Percentiles rank a stretch among this genome's conserved stretches.
These are phyloP conservation scores for Keqinozyma sinolaborantium DNA, from an alignment of 1,139 yeast species.

Conservation along the genomic window DNA sequence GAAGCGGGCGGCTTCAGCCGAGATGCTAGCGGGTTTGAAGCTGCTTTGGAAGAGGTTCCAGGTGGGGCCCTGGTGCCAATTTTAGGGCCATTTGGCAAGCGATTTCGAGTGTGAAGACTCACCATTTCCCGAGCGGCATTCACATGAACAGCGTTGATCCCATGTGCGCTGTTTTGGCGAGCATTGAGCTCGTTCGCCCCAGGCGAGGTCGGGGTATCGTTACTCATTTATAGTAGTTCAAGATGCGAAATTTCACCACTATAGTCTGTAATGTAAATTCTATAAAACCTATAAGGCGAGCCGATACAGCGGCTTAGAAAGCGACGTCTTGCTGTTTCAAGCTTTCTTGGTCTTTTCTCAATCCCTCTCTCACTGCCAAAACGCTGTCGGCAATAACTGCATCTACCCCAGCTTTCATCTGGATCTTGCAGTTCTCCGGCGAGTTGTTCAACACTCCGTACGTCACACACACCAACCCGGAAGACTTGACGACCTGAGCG, in stretches of 20 bases:
- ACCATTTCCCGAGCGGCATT: conserved; percentile 65
- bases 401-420: conserved; percentile 93
- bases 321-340: too few relatives aligned
- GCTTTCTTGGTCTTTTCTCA: conserved; percentile 36
- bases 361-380: conserved; percentile 83
- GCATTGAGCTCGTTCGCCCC: too few relatives aligned
- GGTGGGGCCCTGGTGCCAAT: conserved; percentile 3
- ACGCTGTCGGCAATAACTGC: conserved; percentile 97
- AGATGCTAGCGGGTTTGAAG: conserved; percentile 1
- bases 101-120: conserved; percentile 33
- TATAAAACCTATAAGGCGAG: too few relatives aligned
- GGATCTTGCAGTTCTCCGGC: conserved; percentile 80
- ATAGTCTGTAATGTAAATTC: too few relatives aligned
- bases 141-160: conserved; percentile 56
- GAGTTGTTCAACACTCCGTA: conserved; percentile 85
- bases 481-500: conserved; percentile 82
- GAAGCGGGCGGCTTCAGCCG: conserved; percentile 5
- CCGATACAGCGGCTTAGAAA: too few relatives aligned
- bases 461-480: conserved; percentile 91
- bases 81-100: conserved; percentile 19
- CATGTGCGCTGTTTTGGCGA: conserved; percentile 13
- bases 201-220: too few relatives aligned
- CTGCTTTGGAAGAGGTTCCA: conserved; percentile 1
- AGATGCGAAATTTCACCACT: background rate
- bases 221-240: too few relatives aligned